Base-by-base conservation (phyloP, 1,284 basidiomycete species). In the Entoloma clypeatum region DNA sequence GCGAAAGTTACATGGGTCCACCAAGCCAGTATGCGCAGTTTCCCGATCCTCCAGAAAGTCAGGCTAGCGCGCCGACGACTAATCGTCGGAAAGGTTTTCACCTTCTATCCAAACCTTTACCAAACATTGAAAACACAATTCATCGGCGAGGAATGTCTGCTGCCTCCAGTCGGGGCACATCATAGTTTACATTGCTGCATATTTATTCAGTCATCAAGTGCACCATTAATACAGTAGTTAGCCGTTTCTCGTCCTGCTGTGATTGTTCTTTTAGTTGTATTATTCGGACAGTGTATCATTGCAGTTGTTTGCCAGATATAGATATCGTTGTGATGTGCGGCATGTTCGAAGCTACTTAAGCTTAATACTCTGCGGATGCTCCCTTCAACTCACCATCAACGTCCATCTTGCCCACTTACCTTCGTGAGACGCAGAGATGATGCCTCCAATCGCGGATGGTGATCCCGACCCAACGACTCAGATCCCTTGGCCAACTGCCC, bases 401-500 rank as follows among this genome's bases (percentile, higher is more conserved):
- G 44, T 36, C 41, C 28, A 38, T 46, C 34, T 49, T 30, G 38
- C 40, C 40, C 44, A 21, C 38, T n/a, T 41, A 43, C 29, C 47
- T 39, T 27, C 35, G 31, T 43, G 36, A 42, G 28, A 70, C 27
- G 33, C 41, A 44, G 29, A 70, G 62, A 70, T 80, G 56, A 74
- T 80, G 56, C 72, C 77, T 38, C 67, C 76, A 47, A 65, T 69
- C 52, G 65, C 69, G 13, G 77, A 81, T 56, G 65, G 71, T 13
- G 80, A 85, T 59, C 75, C 80, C 23, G 71, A 86, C 58, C 80
- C 82, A 8, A 85, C 81, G 1, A 81, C 77, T 7, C 85, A 86
- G 59, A 78, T 86, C 37, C 61, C 85, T 27, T 88, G 85, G 85
- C 86, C 85, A 18, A 69, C 77, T 25, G 71, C 74, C 6, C 67